Conservation (phyloP, 768 basidiomycete species). For the Cystofilobasidium capitatum region DNA sequence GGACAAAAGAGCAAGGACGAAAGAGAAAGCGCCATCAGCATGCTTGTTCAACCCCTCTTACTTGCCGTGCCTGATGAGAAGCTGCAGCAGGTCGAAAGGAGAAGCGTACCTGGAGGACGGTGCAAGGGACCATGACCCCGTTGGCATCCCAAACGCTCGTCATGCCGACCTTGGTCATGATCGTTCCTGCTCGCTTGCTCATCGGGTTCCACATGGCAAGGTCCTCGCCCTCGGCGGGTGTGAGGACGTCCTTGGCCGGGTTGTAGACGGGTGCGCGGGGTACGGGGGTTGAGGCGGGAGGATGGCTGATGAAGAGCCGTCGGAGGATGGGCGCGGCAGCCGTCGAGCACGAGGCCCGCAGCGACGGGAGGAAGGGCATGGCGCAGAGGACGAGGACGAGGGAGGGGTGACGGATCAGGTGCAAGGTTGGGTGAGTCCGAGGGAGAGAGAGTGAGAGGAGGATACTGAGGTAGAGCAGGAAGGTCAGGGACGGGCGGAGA, state of each 20-base stretch:
- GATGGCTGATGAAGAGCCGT: neutral
- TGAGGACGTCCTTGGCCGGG: constrained; percentile 5
- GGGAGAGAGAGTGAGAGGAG: too few relatives aligned
- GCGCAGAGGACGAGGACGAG: neutral
- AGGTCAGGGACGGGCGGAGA: too few relatives aligned
- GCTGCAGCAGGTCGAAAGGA: constrained; percentile 57
- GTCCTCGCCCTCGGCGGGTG: neutral
- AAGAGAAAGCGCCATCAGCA: constrained; percentile 40
- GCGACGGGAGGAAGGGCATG: neutral
- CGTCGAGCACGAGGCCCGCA: neutral
- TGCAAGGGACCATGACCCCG: constrained; percentile 78
- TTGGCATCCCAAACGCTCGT: constrained; percentile 83
- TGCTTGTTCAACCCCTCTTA: too few relatives aligned
- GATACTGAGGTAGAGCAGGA: too few relatives aligned
- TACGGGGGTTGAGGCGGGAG: neutral
- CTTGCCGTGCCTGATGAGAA: too few relatives aligned
- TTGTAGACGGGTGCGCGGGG: constrained; percentile 4
- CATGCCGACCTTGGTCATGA: constrained; percentile 95
- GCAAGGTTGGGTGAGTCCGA: too few relatives aligned
- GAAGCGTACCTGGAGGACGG: constrained; percentile 72
- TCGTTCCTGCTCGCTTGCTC: constrained; percentile 79
- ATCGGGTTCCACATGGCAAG: constrained; percentile 61
- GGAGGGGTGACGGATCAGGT: neutral
- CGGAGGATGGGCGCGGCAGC: neutral
- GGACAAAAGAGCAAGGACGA: neutral